Base-by-base conservation (phyloP, 306 rosid genomes). In the Lablab purpureus region DNA sequence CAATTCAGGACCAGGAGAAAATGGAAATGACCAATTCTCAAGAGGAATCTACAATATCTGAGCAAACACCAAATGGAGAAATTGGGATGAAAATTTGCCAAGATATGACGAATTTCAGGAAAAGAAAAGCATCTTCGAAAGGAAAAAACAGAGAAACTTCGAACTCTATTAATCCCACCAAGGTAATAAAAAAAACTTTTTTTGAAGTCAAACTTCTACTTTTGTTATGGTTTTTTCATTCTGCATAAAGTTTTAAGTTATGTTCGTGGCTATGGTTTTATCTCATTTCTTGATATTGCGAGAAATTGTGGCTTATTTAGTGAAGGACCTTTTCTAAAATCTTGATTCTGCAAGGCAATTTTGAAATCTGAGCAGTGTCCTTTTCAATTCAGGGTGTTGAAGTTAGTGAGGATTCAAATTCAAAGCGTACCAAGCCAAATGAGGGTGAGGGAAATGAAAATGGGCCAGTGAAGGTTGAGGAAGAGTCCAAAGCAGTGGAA, bases 11-110 rank as follows among this genome's bases (percentile, higher is more conserved):
- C 55, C 76, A 70, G 72, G 89, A 79, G 2, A 67, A 49, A 54
- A 70, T 70, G 50, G 87, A 80, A 56, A 50, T 80, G n/a, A 69
- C 80, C 7, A 87, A 83, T 87, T 89, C 94, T 18, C 93, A 81
- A 73, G 97, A 88, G 13, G 94, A 90, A 67, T 89, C 98, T 17
- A 87, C 94, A 19, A 74, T 93, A 45, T 93, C 96, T 8, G 91
- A 91, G 67, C 92, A 85, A 50, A 85, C 71, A 23, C 89, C 88
- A 9, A 87, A 71, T 51, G 88, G 80, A 13, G 92, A 87, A 56
- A 54, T 54, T 21, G 85, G 76, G 40, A 8, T 65, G 19, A 89
- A 79, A 71, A 66, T 77, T 67, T 77, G 86, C 17, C 70, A 54
- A 59, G 91, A 87, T 55, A 27, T 77, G 45, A 43, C 71, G 41